Percentiles rank a stretch among this genome's conserved stretches.
phyloP scores from a whole-genome alignment of 2,329 filamentous ascomycete genomes.

The Aspergillus versicolor region DNA sequence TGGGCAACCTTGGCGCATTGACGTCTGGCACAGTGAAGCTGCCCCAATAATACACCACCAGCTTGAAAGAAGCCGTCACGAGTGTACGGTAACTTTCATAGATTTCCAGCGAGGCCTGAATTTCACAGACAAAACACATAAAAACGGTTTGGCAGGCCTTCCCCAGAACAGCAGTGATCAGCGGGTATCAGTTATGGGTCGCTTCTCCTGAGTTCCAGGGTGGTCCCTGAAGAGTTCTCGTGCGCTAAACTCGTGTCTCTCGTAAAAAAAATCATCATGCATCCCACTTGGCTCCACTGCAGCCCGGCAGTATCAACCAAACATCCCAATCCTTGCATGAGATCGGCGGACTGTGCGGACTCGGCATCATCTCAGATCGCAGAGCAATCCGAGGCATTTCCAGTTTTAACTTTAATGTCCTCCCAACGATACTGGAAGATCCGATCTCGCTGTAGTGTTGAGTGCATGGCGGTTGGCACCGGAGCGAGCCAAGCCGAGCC shows the following conservation, averaged over 20 bases:
- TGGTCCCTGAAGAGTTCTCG: background rate
- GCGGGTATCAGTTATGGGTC: background rate
- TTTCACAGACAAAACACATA: background rate
- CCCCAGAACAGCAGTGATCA: background rate
- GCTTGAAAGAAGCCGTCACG: background rate
- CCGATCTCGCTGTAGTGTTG: background rate
- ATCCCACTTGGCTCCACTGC: background rate
- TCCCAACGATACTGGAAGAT: background rate
- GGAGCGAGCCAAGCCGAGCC: no score
- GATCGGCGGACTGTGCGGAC: background rate
- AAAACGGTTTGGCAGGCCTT: background rate
- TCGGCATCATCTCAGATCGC: no score
- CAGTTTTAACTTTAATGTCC: background rate
- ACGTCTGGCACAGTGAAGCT: background rate
- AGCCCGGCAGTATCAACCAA: background rate
- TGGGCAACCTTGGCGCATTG: background rate
- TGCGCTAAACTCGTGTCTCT: slow-evolving; percentile 8
- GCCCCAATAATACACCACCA: background rate
- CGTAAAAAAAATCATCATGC: background rate
- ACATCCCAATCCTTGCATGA: background rate
- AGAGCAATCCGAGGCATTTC: background rate
- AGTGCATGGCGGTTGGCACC: no score
- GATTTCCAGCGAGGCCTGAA: background rate
- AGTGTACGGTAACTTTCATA: background rate
- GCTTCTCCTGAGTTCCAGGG: background rate